Evolutionary conservation across 345 rosid genomes (phyloP).

Genomic region (Kandelia obovata): DNA sequence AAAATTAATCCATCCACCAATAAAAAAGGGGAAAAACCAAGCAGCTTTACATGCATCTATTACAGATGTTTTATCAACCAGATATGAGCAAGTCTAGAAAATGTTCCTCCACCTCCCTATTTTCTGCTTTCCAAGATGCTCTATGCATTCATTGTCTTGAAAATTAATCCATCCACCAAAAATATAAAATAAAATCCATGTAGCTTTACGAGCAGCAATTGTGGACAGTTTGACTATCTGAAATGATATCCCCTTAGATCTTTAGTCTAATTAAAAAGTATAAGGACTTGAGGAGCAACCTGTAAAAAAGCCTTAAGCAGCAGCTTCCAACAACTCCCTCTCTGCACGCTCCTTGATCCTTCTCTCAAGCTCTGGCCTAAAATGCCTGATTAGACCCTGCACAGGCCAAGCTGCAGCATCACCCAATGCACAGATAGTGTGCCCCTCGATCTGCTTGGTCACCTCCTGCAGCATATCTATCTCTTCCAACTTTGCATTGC

Average conservation of each 20-base stretch:
- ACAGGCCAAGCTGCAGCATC: constrained; percentile 99
- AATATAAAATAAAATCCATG: not conserved
- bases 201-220: not conserved
- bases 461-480: constrained; percentile 98
- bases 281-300: constrained; percentile 24
- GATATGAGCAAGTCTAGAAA: too few species aligned
- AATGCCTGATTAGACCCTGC: constrained; percentile 92
- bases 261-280: not conserved
- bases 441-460: constrained; percentile 97
- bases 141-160: not conserved
- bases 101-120: too few species aligned
- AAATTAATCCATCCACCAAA: not conserved
- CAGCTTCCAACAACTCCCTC: constrained; percentile 83
- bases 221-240: not conserved
- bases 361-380: constrained; percentile 98
- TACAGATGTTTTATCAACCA: too few species aligned
- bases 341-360: constrained; percentile 84
- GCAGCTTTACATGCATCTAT: too few species aligned
- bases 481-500: constrained; percentile 93
- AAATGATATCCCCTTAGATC: not conserved
- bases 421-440: constrained; percentile 96
- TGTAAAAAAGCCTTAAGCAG: constrained; percentile 51
- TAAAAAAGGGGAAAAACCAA: too few species aligned
- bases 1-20: too few species aligned
- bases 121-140: too few species aligned